These are phyloP conservation scores for Ceratobasidium sp. DNA, from an alignment of 1,284 basidiomycete genomes.

Conservation along the genomic window DNA sequence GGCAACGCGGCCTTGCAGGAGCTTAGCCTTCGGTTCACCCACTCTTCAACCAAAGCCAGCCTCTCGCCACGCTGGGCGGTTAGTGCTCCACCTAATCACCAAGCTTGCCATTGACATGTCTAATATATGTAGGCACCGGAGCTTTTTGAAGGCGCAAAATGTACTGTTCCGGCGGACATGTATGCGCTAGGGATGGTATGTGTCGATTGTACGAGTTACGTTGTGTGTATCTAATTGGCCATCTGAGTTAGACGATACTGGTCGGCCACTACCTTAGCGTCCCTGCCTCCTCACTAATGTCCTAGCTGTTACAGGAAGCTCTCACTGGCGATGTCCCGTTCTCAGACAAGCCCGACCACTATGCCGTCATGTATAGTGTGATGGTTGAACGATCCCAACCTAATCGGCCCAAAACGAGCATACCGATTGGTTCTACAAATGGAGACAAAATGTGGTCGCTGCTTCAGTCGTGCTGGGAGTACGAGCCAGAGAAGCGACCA, in stretches of 20 bases:
- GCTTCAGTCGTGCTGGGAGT: no score
- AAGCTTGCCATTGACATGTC: no score
- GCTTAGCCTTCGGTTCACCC: neutral
- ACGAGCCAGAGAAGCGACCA: no score
- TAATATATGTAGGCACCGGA: neutral
- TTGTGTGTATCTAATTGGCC: neutral
- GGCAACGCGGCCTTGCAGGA: neutral
- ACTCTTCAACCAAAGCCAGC: neutral
- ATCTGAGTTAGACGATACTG: neutral
- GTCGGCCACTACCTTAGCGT: neutral
- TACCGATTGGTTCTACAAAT: neutral
- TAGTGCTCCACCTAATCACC: neutral
- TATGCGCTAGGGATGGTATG: neutral
- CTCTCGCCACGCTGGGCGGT: neutral
- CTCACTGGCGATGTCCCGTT: constrained; percentile 16
- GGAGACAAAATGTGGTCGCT: no score
- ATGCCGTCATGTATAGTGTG: neutral
- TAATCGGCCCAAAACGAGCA: neutral
- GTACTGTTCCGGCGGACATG: neutral
- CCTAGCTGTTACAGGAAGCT: neutral
- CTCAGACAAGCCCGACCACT: neutral
- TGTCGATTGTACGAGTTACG: neutral
- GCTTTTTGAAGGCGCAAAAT: neutral
- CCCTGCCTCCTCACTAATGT: no score
- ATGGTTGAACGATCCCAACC: neutral